Percentiles rank a stretch among this genome's conserved stretches.
These are phyloP conservation scores for Phytophthora citricola DNA, from an alignment of 352 stramenopile genomes.

Conservation along the genomic window DNA sequence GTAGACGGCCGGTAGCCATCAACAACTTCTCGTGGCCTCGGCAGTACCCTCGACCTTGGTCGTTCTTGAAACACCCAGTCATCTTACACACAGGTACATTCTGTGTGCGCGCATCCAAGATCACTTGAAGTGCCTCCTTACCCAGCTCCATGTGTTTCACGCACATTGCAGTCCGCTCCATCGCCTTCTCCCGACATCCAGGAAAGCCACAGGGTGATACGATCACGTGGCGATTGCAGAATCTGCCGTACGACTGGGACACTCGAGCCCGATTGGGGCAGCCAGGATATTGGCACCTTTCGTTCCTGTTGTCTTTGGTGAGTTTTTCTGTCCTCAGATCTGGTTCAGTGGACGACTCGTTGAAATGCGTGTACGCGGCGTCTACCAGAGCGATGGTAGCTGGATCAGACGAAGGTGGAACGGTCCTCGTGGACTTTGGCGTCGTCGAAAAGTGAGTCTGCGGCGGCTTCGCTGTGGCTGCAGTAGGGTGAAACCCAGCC, in stretches of 20 bases:
- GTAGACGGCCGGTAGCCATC: conserved; percentile 80
- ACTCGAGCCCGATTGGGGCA: conserved; percentile 84
- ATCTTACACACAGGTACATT: conserved; percentile 83
- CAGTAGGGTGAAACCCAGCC: conserved; percentile 1
- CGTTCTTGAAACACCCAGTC: conserved; percentile 88
- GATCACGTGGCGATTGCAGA: conserved; percentile 90
- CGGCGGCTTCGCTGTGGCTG: background rate
- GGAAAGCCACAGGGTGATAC: conserved; percentile 86
- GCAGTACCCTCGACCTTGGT: conserved; percentile 86
- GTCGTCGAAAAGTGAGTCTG: background rate
- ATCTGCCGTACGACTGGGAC: conserved; percentile 79
- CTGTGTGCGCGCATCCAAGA: conserved; percentile 67
- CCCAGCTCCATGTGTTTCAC: conserved; percentile 70
- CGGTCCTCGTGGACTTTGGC: background rate
- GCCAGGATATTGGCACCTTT: conserved; percentile 78
- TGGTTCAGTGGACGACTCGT: conserved; percentile 48
- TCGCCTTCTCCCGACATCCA: conserved; percentile 81
- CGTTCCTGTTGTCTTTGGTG: conserved; percentile 54
- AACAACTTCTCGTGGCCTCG: conserved; percentile 87
- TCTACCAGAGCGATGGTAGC: conserved; percentile 21
- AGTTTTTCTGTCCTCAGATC: conserved; percentile 67
- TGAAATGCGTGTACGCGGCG: conserved; percentile 52
- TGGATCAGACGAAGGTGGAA: conserved; percentile 7
- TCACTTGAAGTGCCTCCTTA: conserved; percentile 75
- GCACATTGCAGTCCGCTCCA: conserved; percentile 71